Base-by-base conservation (phyloP, 148 eudicot species). In the Chenopodium suecicum region DNA sequence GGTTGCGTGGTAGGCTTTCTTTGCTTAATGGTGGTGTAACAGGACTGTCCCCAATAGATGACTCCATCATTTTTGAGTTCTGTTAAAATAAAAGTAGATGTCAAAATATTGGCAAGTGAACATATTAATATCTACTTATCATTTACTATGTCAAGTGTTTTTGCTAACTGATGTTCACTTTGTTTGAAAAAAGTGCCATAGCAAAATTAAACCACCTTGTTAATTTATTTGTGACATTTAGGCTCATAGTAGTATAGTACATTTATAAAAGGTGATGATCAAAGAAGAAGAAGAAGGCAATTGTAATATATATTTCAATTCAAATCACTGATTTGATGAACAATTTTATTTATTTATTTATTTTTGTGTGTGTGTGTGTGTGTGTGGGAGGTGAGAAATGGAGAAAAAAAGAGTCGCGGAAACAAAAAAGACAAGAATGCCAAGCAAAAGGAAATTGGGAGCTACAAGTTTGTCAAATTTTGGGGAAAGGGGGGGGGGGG, bases 21-120 rank as follows among this genome's bases (percentile, higher is more conserved):
- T 86, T 87, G 77, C 84, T 90, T 34, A 96, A 85, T 52, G 98
- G 92, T 8, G 99, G 99, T 50, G 99, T 96, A 9, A 87, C 81
- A 9, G 99, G 99, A 67, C 92, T 91, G 85, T 87, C 91, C 60
- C 89, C 88, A 23, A 84, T 78, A 3, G 75, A 71, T 29, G 93
- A 92, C 60, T 91, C 95, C 72, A 84, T 83, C 74, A 85, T 84
- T 86, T 96, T 96, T 41, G 91, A 80, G 78, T 54, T 87, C 98
- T 94, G 89, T 78, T 37, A 7, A 73, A 81, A 77, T 5, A 32
- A 44, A 78, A 67, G 29, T 25, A 58, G 56, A n/a, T 31, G 48
- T 74, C 70, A 73, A 64, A 2, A 74, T 66, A 22, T 32, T 73
- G 60, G 37, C 74, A 83, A 47, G 20, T 70, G 22, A 64, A 54